phyloP scores from a whole-genome alignment of 2,329 filamentous ascomycete genomes.

The Fusarium kyushuense region DNA sequence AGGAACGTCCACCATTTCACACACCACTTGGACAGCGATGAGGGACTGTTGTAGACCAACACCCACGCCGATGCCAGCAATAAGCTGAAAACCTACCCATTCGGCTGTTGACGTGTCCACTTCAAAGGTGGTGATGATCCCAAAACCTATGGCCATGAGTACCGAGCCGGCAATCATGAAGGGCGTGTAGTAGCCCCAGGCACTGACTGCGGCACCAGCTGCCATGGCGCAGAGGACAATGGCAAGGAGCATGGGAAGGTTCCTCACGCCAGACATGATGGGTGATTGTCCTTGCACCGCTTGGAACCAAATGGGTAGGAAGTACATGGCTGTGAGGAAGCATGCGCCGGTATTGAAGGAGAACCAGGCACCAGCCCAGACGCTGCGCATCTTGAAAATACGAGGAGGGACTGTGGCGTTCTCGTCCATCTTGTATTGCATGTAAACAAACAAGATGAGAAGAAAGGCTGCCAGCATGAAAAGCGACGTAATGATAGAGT shows the following conservation, averaged over 20 bases:
- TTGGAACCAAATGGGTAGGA: constrained; percentile 61
- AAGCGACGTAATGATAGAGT: constrained; percentile 45
- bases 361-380: constrained; percentile 54
- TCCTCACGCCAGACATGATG: constrained; percentile 56
- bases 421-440: constrained; percentile 56
- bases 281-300: constrained; percentile 57
- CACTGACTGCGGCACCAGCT: constrained; percentile 53
- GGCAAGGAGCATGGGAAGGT: constrained; percentile 56
- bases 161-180: constrained; percentile 56
- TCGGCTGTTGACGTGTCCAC: constrained; percentile 50
- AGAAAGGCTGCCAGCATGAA: constrained; percentile 51
- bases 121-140: constrained; percentile 58
- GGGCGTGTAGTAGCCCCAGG: constrained; percentile 59
- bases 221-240: constrained; percentile 53
- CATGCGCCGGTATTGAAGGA: constrained; percentile 56
- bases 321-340: constrained; percentile 53
- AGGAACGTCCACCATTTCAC: constrained; percentile 47
- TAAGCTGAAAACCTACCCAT: constrained; percentile 61
- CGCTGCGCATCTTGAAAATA: constrained; percentile 56
- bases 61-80: constrained; percentile 54
- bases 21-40: constrained; percentile 58
- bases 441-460: constrained; percentile 52
- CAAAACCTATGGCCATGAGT: constrained; percentile 54
- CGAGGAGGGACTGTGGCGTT: constrained; percentile 59
- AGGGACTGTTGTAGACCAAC: constrained; percentile 60